A percentile compares a stretch with the other conserved stretches of the same genome.
These are phyloP conservation scores for Acacia melanoxylon DNA, from an alignment of 306 rosid species.

Conservation along the genomic window DNA sequence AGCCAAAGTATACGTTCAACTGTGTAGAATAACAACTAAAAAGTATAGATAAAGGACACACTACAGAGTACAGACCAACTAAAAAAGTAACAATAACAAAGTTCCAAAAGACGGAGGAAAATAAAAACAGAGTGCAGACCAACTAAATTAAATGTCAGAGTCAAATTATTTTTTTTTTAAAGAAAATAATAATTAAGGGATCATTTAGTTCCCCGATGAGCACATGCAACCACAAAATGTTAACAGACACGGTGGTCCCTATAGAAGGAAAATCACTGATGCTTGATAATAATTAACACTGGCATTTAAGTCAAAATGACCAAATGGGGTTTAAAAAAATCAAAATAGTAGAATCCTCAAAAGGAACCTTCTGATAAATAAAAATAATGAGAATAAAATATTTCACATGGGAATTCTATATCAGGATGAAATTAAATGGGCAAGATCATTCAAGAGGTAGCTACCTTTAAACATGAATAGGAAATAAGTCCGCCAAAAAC, in stretches of 20 bases:
- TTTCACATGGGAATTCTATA: neutral
- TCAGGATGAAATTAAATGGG: neutral
- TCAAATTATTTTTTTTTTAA: neutral
- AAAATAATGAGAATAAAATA: neutral
- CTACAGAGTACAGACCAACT: neutral
- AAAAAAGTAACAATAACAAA: too few species aligned
- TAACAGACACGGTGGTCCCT: neutral
- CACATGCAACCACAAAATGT: neutral
- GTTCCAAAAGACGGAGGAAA: too few species aligned
- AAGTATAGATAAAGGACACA: neutral
- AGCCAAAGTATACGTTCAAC: neutral
- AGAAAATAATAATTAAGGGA: neutral
- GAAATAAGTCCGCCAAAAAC: neutral
- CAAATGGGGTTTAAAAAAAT: neutral
- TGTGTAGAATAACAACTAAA: too few species aligned
- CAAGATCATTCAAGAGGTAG: neutral
- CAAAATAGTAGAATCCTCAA: neutral
- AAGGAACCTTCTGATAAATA: neutral
- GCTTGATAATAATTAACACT: neutral
- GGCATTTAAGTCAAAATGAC: neutral
- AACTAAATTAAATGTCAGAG: neutral
- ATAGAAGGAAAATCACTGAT: neutral
- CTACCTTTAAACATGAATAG: neutral
- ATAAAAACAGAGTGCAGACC: neutral
- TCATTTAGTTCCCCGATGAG: neutral